phyloP scores from a whole-genome alignment of 2,329 filamentous ascomycete species.

The Phyllosticta capitalensis region DNA sequence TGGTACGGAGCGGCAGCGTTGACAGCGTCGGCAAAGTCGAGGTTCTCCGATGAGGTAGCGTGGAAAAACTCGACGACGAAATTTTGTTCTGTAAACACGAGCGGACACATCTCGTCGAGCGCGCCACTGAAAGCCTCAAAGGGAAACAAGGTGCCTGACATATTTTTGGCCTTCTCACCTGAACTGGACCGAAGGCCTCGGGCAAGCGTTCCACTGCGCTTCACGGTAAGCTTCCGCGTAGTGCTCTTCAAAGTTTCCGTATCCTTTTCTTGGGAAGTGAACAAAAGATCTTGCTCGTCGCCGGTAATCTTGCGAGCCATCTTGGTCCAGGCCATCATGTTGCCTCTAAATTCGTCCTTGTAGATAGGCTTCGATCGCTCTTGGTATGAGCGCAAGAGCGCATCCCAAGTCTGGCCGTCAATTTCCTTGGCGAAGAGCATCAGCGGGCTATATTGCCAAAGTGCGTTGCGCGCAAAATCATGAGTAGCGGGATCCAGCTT shows the following conservation, averaged over 20 bases:
- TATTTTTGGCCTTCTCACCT: slow-evolving; percentile 48
- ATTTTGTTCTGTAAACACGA: slow-evolving; percentile 90
- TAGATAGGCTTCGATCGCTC: slow-evolving; percentile 67
- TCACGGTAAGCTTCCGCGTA: slow-evolving; percentile 85
- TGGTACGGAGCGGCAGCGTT: slow-evolving; percentile 54
- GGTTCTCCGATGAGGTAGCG: slow-evolving; percentile 69
- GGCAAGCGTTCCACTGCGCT: slow-evolving; percentile 80
- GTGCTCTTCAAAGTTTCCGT: slow-evolving; percentile 59
- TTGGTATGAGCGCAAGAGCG: slow-evolving; percentile 71
- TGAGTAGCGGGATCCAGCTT: slow-evolving; percentile 63
- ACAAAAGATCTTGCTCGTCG: slow-evolving; percentile 77
- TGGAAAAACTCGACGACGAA: slow-evolving; percentile 98
- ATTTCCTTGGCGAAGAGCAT: slow-evolving; percentile 84
- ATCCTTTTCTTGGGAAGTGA: slow-evolving; percentile 83
- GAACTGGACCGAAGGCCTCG: slow-evolving; percentile 60
- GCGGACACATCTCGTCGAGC: slow-evolving; percentile 69
- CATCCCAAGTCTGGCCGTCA: slow-evolving; percentile 72
- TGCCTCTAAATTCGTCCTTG: slow-evolving; percentile 70
- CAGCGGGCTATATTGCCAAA: slow-evolving; percentile 84
- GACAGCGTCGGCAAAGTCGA: slow-evolving; percentile 78
- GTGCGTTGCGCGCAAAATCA: slow-evolving; percentile 57
- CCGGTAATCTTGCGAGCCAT: slow-evolving; percentile 64
- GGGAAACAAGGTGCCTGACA: slow-evolving; percentile 59
- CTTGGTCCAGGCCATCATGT: slow-evolving; percentile 68
- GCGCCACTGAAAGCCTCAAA: slow-evolving; percentile 75